phyloP scores from a whole-genome alignment of 106 monocot genomes.

The Acorus calamus region DNA sequence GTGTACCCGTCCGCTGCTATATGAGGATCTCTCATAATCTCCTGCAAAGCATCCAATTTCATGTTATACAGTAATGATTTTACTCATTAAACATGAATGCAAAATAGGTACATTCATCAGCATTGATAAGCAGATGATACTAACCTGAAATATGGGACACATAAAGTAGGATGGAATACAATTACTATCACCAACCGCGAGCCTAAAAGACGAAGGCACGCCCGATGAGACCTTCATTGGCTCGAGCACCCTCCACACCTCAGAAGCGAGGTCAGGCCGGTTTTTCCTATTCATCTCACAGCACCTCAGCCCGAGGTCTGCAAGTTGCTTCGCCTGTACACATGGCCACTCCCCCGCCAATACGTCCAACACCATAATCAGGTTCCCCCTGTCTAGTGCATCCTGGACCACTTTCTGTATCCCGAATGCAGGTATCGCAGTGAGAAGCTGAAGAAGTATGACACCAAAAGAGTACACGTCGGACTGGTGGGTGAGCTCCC shows the following conservation, averaged over 20 bases:
- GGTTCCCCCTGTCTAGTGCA: constrained; percentile 1
- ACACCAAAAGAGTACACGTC: constrained; percentile 32
- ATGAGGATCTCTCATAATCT: constrained; percentile 67
- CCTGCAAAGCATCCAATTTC: constrained; percentile 23
- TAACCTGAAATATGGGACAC: constrained; percentile 12
- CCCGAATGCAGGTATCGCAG: constrained; percentile 14
- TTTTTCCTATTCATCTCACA: constrained; percentile 8
- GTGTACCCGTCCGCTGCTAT: constrained; percentile 81
- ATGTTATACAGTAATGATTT: no score
- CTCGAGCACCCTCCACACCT: constrained; percentile 19
- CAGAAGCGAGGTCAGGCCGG: constrained; percentile 14
- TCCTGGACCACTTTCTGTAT: constrained; percentile 10
- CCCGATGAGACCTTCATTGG: background rate
- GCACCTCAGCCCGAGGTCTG: constrained; percentile 20
- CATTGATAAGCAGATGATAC: no score
- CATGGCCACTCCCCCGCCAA: constrained; percentile 33
- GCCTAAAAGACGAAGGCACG: background rate
- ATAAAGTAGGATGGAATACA: constrained; percentile 7
- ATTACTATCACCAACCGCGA: background rate
- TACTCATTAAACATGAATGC: no score
- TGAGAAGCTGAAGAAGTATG: constrained; percentile 20
- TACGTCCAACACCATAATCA: constrained; percentile 17
- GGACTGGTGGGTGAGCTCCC: constrained; percentile 8
- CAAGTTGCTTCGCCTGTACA: constrained; percentile 13
- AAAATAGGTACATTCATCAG: no score